Base-by-base conservation (phyloP, 1,284 basidiomycete genomes). In the Marasmius tenuissimus region DNA sequence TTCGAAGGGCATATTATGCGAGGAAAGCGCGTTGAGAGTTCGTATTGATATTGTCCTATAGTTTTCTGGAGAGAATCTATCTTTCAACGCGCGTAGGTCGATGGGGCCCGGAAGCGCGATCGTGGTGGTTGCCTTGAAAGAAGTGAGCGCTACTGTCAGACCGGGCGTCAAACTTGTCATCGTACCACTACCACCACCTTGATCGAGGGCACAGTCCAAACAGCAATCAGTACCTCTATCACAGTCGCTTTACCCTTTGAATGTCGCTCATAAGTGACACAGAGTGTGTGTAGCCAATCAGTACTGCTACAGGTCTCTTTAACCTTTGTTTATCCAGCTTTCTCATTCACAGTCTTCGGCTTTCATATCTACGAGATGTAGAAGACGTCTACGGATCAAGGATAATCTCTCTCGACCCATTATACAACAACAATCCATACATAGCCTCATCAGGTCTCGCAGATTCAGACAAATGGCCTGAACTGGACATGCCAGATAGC, bases 291-390 rank as follows among this genome's bases (percentile, higher is more conserved):
- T 48, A 18, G 20, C 3, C 45, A 7, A 27, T 11, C 11, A n/a
- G 4, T 42, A 8, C 42, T 22, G n/a, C 22, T 14, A 22, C 10
- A 16, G 14, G 5, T 37, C 7, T 57, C 34, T 52, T 27, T 22
- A 18, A 42, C 50, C 57, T 16, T 51, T 48, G 40, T 57, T 48
- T n/a, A 12, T 59, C 16, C 67, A 97, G 95, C 66, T 96, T 90
- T 73, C 82, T 96, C 50, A 90, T 96, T 7, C 95, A 97, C 71
- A 86, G 84, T 66, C 81, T 97, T 11, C 89, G 94, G 3, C 78
- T 97, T 35, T 88, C 90, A 18, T 94, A 96, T 70, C 81, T 97
- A n/a, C 89, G 94, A 62, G 87, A 91, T 67, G 87, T 94, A 45
- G 90, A 94, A 63, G 95, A 96, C 72, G 88, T 89, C 0, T 90